Percentiles rank a stretch among this genome's conserved stretches.
Evolutionary conservation across 805 yeast genomes (phyloP).

Genomic region (Clavispora carvajalis): DNA sequence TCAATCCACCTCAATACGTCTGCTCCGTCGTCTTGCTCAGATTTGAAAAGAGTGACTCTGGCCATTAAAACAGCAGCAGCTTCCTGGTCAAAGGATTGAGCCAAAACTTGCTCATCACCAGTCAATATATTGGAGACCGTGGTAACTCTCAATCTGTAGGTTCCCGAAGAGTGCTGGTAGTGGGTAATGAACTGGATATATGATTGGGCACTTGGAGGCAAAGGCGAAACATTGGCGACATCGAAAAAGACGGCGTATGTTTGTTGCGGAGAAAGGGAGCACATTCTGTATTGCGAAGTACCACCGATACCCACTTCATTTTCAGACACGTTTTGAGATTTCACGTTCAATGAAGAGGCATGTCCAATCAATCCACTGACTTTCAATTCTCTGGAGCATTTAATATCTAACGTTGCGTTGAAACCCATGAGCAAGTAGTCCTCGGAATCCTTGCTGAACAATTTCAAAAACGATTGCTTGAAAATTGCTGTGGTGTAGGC

Average conservation of each 20-base stretch:
- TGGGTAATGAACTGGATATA: slow-evolving; percentile 82
- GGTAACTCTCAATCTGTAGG: slow-evolving; percentile 84
- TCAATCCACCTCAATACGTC: slow-evolving; percentile 95
- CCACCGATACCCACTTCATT: slow-evolving; percentile 93
- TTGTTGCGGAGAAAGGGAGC: slow-evolving; percentile 80
- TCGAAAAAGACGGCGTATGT: slow-evolving; percentile 89
- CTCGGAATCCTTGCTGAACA: slow-evolving; percentile 81
- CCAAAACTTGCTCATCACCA: slow-evolving; percentile 42
- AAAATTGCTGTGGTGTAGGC: slow-evolving; percentile 93
- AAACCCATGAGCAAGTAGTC: slow-evolving; percentile 86
- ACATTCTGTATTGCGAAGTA: slow-evolving; percentile 81
- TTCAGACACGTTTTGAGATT: slow-evolving; percentile 77
- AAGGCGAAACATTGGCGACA: slow-evolving; percentile 45
- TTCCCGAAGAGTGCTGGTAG: slow-evolving; percentile 94
- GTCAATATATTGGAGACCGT: slow-evolving; percentile 62
- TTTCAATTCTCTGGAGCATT: slow-evolving; percentile 82
- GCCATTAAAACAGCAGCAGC: slow-evolving; percentile 96
- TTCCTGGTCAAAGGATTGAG: slow-evolving; percentile 90
- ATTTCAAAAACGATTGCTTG: slow-evolving; percentile 84
- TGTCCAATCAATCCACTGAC: slow-evolving; percentile 93
- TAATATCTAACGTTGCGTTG: slow-evolving; percentile 82
- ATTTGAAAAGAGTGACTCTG: slow-evolving; percentile 81
- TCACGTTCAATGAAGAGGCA: slow-evolving; percentile 67
- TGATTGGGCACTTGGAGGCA: slow-evolving; percentile 44
- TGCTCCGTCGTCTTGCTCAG: slow-evolving; percentile 77